Evolutionary conservation across 352 stramenopile species (phyloP).

Genomic region (Pythium myriotylum): DNA sequence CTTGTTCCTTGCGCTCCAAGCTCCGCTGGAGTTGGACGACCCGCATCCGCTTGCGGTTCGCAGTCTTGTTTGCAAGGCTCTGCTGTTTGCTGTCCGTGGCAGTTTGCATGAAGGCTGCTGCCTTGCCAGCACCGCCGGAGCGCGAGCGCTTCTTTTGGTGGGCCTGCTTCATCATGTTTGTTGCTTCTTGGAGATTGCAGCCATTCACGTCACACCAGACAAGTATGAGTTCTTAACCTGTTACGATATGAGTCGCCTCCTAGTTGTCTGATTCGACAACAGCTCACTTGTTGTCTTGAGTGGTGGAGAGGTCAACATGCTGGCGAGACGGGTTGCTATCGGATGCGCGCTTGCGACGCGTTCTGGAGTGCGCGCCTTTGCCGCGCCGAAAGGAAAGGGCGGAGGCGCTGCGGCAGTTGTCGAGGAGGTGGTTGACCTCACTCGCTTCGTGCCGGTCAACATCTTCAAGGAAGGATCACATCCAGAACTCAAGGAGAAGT

Average conservation of each 20-base stretch:
- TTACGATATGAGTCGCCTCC: no score
- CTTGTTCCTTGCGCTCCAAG: constrained; percentile 70
- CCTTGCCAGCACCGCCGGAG: constrained; percentile 37
- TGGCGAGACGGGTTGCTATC: constrained; percentile 43
- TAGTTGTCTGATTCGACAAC: no score
- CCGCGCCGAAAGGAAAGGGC: constrained; percentile 68
- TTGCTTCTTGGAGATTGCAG: constrained; percentile 8
- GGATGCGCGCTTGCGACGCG: constrained; percentile 35
- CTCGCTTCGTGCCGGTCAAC: constrained; percentile 78
- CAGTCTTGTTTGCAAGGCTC: constrained; percentile 63
- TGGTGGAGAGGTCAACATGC: constrained; percentile 38
- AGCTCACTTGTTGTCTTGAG: no score
- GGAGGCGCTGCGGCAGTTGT: constrained; percentile 51
- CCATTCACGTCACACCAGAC: constrained; percentile 20
- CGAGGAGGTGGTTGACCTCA: constrained; percentile 78
- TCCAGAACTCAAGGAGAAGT: constrained; percentile 77
- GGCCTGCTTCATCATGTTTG: constrained; percentile 55
- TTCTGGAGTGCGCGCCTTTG: constrained; percentile 52
- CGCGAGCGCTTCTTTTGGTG: constrained; percentile 62
- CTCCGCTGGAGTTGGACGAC: constrained; percentile 79
- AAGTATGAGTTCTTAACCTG: background rate
- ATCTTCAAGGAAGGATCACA: constrained; percentile 86
- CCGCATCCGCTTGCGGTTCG: constrained; percentile 73
- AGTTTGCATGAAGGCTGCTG: constrained; percentile 62
- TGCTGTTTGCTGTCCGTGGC: constrained; percentile 63